Conservation (phyloP, 805 yeast species). For the Millerago galiae region DNA sequence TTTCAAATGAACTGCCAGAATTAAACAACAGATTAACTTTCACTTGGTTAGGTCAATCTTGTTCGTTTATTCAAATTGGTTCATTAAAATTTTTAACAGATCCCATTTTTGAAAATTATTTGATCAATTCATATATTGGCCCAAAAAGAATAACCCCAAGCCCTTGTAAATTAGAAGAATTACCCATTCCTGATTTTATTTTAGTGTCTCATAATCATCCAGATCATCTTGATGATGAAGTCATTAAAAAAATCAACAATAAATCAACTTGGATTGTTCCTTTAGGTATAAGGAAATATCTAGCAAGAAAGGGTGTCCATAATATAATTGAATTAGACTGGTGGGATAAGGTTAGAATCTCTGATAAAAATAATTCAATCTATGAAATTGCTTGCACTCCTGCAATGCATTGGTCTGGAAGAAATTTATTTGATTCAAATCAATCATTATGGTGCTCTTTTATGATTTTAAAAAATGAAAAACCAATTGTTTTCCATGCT, state of each 20-base stretch:
- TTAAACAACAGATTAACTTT: constrained; percentile 46
- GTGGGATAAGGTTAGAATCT: constrained; percentile 67
- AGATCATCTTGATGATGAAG: constrained; percentile 75
- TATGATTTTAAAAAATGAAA: constrained; percentile 55
- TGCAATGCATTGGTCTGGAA: constrained; percentile 96
- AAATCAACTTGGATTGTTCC: constrained; percentile 81
- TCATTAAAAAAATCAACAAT: constrained; percentile 51
- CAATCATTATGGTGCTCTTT: constrained; percentile 86
- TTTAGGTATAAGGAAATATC: constrained; percentile 56
- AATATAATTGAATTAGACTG: constrained; percentile 77
- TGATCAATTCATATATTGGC: constrained; percentile 60
- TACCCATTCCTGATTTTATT: constrained; percentile 65
- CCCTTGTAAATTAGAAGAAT: constrained; percentile 58
- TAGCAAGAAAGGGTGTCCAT: constrained; percentile 52
- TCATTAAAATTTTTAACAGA: constrained; percentile 78
- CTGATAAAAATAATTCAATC: constrained; percentile 31
- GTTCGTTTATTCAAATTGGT: constrained; percentile 65
- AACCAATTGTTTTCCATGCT: constrained; percentile 79
- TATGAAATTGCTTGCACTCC: constrained; percentile 87
- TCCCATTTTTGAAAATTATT: constrained; percentile 66
- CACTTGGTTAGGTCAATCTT: constrained; percentile 94
- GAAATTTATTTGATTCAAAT: constrained; percentile 76
- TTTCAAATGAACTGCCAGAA: constrained; percentile 26
- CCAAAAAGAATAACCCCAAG: constrained; percentile 80
- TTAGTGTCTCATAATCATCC: constrained; percentile 93